phyloP scores from a whole-genome alignment of 106 monocot genomes.

The Dendrobium catenatum region DNA sequence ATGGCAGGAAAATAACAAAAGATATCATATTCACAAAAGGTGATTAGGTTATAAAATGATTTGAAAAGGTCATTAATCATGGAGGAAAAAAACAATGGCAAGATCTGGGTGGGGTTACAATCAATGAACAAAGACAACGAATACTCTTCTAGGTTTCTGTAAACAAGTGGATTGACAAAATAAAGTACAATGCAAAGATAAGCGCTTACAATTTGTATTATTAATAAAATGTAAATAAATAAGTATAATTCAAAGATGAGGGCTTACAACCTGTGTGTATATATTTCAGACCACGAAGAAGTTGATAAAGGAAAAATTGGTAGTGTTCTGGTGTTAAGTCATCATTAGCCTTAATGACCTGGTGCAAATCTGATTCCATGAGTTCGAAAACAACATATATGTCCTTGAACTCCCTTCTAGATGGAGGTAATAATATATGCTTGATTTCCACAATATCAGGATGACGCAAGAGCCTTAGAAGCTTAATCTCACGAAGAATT shows the following conservation, averaged over 20 bases:
- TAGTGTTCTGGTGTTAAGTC: constrained; percentile 71
- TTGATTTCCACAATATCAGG: constrained; percentile 80
- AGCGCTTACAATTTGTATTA: background rate
- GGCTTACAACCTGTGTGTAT: constrained; percentile 55
- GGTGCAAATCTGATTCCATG: constrained; percentile 77
- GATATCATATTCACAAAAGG: background rate
- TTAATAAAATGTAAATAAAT: background rate
- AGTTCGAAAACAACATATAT: constrained; percentile 80
- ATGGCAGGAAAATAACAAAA: background rate
- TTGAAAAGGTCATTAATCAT: background rate
- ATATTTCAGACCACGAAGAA: constrained; percentile 68
- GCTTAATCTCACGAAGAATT: constrained; percentile 76
- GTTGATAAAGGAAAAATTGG: constrained; percentile 72
- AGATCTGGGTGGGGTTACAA: background rate
- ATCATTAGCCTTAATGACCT: constrained; percentile 77
- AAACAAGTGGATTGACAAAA: background rate
- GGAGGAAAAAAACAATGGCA: background rate
- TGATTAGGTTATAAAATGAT: background rate
- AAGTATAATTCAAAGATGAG: background rate
- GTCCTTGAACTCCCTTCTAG: constrained; percentile 63
- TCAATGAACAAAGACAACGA: background rate
- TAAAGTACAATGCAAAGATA: background rate
- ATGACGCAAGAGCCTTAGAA: constrained; percentile 64
- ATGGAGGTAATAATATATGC: constrained; percentile 63
- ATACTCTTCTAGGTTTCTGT: background rate